Percentiles rank a stretch among this genome's conserved stretches.
Conservation (phyloP, 495 filamentous ascomycete species). For the Pyrenopolyporus hunteri region DNA sequence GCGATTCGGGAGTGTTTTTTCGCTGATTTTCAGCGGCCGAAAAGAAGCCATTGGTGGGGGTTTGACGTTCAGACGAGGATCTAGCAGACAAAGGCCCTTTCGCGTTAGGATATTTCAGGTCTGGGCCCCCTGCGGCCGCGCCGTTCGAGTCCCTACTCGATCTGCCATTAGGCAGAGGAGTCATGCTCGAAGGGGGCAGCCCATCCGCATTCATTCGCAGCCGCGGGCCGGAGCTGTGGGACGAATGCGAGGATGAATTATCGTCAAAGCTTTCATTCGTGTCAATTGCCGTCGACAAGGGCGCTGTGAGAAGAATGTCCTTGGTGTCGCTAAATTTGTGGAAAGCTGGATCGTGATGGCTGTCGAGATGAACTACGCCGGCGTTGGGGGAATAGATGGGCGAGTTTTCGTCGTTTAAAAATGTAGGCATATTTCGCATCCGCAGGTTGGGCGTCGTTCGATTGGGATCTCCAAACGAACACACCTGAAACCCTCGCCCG, state of each 20-base stretch:
- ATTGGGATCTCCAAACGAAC: constrained; percentile 14
- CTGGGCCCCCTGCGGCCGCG: constrained; percentile 8
- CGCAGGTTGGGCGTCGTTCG: constrained; percentile 29
- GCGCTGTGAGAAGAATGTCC: constrained; percentile 31
- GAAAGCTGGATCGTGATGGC: constrained; percentile 43
- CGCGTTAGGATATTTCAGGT: constrained; percentile 26
- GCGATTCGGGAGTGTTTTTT: constrained; percentile 33
- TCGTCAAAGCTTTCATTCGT: constrained; percentile 46
- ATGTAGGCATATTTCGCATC: constrained; percentile 62
- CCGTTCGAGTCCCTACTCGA: constrained; percentile 38
- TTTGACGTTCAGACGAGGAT: constrained; percentile 27
- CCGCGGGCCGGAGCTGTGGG: constrained; percentile 45
- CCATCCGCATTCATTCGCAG: constrained; percentile 47
- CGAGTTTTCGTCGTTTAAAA: constrained; percentile 58
- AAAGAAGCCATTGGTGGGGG: constrained; percentile 13
- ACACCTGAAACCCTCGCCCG: constrained; percentile 36
- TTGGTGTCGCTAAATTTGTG: constrained; percentile 39
- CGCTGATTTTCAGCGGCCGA: constrained; percentile 28
- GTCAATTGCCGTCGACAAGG: constrained; percentile 42
- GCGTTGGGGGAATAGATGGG: constrained; percentile 51
- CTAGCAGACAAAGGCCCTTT: constrained; percentile 23
- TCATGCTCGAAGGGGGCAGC: constrained; percentile 42
- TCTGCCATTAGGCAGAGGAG: constrained; percentile 46
- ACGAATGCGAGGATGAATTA: constrained; percentile 45
- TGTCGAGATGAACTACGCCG: constrained; percentile 45